These are phyloP conservation scores for Clitoria ternatea DNA, from an alignment of 306 rosid species.

Conservation along the genomic window DNA sequence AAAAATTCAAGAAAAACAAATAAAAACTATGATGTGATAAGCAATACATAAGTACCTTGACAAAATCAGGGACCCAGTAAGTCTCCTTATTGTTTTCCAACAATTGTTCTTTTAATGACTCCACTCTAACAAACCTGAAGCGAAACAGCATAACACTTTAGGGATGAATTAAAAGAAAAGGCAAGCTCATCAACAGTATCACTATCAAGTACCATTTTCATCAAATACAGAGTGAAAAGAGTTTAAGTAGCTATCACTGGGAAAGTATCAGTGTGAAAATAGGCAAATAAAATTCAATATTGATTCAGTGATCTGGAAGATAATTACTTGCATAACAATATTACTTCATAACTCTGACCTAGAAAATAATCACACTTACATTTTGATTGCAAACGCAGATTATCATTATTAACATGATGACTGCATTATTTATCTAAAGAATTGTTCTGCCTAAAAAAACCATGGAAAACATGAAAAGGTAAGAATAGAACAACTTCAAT, in stretches of 20 bases:
- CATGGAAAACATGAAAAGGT: not conserved
- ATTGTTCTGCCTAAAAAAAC: not conserved
- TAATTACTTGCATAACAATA: not conserved
- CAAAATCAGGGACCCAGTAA: conserved; percentile 98
- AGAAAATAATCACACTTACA: not conserved
- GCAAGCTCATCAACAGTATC: not conserved
- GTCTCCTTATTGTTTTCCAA: conserved; percentile 86
- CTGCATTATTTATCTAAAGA: not conserved
- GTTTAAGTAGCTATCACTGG: not conserved
- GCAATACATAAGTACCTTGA: conserved; percentile 54
- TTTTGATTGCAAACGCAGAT: not conserved
- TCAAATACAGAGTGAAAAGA: not conserved
- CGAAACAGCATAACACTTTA: conserved; percentile 7
- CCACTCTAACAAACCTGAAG: conserved; percentile 89
- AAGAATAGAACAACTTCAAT: not conserved
- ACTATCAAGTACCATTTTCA: not conserved
- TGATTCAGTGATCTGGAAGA: no score
- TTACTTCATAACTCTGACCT: no score
- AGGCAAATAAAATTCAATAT: not conserved
- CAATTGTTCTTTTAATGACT: conserved; percentile 69
- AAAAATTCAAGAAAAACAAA: not conserved
- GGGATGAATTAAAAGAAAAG: not conserved
- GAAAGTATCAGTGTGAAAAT: not conserved
- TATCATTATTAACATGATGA: not conserved
- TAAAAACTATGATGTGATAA: not conserved